Evolutionary conservation across 129 eudicot genomes (phyloP).

Genomic region (Saussurea involucrata): DNA sequence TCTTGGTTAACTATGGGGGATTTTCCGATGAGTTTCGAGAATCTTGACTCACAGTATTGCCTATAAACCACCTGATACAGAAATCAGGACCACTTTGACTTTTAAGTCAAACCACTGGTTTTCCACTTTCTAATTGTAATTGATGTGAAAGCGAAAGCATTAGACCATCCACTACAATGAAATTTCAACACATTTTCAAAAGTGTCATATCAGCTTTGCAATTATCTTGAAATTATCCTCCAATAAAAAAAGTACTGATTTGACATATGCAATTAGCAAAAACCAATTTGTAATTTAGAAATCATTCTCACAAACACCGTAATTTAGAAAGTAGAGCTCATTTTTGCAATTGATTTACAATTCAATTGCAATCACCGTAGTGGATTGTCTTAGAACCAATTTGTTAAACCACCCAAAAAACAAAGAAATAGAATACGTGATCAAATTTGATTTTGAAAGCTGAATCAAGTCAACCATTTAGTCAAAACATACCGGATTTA

Average conservation of each 20-base stretch:
- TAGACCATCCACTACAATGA: no score
- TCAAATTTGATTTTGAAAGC: neutral
- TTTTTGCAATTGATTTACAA: no score
- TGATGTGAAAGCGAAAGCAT: neutral
- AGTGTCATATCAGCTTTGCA: no score
- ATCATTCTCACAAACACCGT: no score
- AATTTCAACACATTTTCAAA: no score
- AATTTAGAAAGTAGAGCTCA: no score
- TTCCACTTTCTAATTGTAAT: neutral
- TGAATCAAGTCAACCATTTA: neutral
- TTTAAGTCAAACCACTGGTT: neutral
- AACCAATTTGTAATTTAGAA: no score
- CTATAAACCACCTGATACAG: constrained; percentile 60
- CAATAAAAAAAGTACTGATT: no score
- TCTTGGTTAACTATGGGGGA: constrained; percentile 75
- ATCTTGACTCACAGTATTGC: constrained; percentile 72
- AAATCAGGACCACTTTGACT: constrained; percentile 8
- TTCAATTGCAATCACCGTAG: no score
- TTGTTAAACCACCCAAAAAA: neutral
- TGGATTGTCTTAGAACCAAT: neutral
- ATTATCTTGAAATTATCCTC: no score
- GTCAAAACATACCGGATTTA: constrained; percentile 60
- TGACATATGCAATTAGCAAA: no score
- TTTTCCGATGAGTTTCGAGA: constrained; percentile 78
- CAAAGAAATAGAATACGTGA: neutral